Evolutionary conservation across 2,329 filamentous ascomycete genomes (phyloP).

Genomic region (Ophiostoma australiae): DNA sequence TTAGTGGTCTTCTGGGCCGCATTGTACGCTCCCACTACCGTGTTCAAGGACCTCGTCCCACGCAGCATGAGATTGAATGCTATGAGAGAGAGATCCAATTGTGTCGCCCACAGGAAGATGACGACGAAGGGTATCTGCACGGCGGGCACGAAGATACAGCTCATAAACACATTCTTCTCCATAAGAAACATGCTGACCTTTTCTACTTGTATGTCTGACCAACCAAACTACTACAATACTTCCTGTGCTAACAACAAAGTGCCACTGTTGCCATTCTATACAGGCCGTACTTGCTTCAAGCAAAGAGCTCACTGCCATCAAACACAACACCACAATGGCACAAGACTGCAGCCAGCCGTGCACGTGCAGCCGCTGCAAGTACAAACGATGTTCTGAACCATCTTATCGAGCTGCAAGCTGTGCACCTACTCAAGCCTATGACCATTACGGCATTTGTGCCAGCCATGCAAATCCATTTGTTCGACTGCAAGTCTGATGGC

Average conservation of each 20-base stretch:
- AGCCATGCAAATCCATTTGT: conserved; percentile 20
- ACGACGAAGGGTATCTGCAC: not conserved
- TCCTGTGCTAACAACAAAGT: not conserved
- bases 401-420: conserved; percentile 17
- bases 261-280: not conserved
- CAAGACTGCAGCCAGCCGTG: conserved; percentile 11
- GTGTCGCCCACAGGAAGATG: not conserved
- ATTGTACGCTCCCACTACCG: conserved; percentile 19
- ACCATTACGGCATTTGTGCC: conserved; percentile 16
- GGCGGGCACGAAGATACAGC: not conserved
- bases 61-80: not conserved
- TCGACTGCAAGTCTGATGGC: conserved; percentile 14
- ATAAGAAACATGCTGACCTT: not conserved
- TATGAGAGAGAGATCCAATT: not conserved
- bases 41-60: conserved; percentile 7
- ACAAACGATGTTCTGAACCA: conserved; percentile 14
- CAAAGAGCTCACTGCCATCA: not conserved
- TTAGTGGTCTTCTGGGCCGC: conserved; percentile 13
- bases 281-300: not conserved
- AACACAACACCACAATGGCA: not conserved
- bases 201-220: not conserved
- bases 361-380: conserved; percentile 6
- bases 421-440: conserved; percentile 18
- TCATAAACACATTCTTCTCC: not conserved
- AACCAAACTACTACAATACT: not conserved